These are phyloP conservation scores for Cruciata laevipes DNA, from an alignment of 257 asterid genomes.

Conservation along the genomic window DNA sequence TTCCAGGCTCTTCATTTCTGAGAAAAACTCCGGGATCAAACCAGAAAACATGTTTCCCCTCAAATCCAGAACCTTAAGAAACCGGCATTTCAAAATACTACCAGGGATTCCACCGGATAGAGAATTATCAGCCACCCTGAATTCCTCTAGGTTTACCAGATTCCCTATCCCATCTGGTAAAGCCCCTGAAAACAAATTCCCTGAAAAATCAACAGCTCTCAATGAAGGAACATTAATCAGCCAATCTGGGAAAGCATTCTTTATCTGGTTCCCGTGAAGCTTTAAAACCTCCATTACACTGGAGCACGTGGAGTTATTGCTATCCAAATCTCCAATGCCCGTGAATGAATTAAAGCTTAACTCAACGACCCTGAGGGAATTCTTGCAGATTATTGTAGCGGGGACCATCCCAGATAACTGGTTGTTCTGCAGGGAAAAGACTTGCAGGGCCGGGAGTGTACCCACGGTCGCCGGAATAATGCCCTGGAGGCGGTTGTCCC, in stretches of 20 bases:
- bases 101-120: conserved; percentile 46
- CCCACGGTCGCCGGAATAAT: conserved; percentile 65
- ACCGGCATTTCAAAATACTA: conserved; percentile 31
- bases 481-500: conserved; percentile 52
- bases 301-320: conserved; percentile 28
- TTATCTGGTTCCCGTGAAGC: conserved; percentile 74
- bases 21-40: conserved; percentile 48
- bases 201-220: conserved; percentile 53
- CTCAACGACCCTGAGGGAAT: conserved; percentile 42
- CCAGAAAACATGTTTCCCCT: conserved; percentile 48
- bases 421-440: conserved; percentile 54
- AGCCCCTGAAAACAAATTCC: conserved; percentile 48
- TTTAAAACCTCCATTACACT: conserved; percentile 49
- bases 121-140: conserved; percentile 59
- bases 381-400: conserved; percentile 43
- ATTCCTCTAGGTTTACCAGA: conserved; percentile 43
- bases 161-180: conserved; percentile 44
- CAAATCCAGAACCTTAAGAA: conserved; percentile 49
- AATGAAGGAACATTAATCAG: conserved; percentile 37
- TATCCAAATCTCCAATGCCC: conserved; percentile 34
- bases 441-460: conserved; percentile 34
- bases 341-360: conserved; percentile 70
- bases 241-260: conserved; percentile 46
- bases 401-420: conserved; percentile 63
- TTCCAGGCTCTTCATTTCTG: conserved; percentile 34